Conservation (phyloP, 2,329 filamentous ascomycete species). For the Penicillium psychrosexuale region DNA sequence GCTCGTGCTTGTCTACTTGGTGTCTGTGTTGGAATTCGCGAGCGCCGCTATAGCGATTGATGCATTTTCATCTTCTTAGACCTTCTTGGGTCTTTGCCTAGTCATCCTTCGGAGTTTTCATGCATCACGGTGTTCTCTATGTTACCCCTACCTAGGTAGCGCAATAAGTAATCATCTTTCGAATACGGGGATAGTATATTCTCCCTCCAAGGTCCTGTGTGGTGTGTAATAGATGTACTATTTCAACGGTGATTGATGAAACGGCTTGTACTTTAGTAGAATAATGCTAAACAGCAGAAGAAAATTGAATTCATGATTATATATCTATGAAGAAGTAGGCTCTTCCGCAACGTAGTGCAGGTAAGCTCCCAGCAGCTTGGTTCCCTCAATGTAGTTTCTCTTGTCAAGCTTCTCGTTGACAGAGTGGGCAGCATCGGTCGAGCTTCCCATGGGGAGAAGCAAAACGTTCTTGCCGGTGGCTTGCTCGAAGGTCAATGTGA, state of each 20-base stretch:
- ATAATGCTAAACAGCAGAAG: neutral
- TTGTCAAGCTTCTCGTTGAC: slow-evolving; percentile 99
- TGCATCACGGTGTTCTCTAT: neutral
- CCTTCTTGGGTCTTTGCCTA: neutral
- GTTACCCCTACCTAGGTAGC: neutral
- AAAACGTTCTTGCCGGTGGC: slow-evolving; percentile 97
- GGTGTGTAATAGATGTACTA: neutral
- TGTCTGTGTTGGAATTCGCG: slow-evolving; percentile 1
- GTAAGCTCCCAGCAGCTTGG: slow-evolving; percentile 91
- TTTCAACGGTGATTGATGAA: neutral
- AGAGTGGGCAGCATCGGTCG: slow-evolving; percentile 92
- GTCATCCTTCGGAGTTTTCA: neutral
- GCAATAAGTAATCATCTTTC: neutral
- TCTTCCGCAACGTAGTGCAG: slow-evolving; percentile 95
- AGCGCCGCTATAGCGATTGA: slow-evolving; percentile 13
- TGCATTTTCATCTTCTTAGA: slow-evolving; percentile 10
- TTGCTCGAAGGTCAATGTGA: slow-evolving; percentile 95
- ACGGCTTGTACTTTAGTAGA: neutral
- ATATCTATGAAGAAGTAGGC: slow-evolving; percentile 46
- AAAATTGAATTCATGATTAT: neutral
- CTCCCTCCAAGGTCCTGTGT: neutral
- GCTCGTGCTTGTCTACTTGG: neutral
- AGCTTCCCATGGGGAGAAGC: slow-evolving; percentile 93
- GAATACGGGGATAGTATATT: neutral
- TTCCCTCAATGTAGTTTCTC: slow-evolving; percentile 97